Conservation (phyloP, 2,329 filamentous ascomycete genomes). For the Penicillium digitatum region DNA sequence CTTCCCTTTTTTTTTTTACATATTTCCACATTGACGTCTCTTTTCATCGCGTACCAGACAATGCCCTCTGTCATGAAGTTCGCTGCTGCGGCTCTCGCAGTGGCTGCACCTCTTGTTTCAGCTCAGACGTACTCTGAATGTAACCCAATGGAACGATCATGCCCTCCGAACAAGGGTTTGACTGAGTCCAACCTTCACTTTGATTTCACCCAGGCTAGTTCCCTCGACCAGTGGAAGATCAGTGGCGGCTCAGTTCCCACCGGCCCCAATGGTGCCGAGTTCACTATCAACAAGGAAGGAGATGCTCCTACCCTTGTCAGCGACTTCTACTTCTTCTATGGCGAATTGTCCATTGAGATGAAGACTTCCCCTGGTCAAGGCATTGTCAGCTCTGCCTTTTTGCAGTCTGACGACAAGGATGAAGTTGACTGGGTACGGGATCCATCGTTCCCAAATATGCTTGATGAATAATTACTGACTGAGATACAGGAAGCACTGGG, state of each 20-base stretch:
- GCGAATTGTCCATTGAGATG: conserved; percentile 77
- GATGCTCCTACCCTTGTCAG: conserved; percentile 83
- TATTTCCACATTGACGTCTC: not conserved
- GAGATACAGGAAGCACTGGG: conserved; percentile 36
- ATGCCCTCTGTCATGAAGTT: conserved; percentile 35
- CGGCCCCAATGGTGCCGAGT: conserved; percentile 67
- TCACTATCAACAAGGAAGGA: conserved; percentile 71
- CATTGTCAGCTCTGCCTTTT: conserved; percentile 86
- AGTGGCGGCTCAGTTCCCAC: conserved; percentile 65
- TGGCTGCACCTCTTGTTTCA: conserved; percentile 29
- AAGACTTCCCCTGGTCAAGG: conserved; percentile 82
- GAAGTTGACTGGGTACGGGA: conserved; percentile 97
- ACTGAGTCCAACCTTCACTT: conserved; percentile 39
- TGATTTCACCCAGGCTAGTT: conserved; percentile 50
- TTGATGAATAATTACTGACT: conserved; percentile 52
- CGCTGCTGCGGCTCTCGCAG: conserved; percentile 30
- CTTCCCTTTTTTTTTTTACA: too few species aligned
- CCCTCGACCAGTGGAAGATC: conserved; percentile 60
- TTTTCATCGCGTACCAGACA: not conserved
- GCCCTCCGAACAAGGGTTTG: conserved; percentile 68
- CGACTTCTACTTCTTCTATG: conserved; percentile 98
- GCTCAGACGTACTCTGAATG: conserved; percentile 75
- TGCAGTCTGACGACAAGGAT: conserved; percentile 90
- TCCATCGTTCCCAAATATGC: not conserved
- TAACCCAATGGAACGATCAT: conserved; percentile 59